Conservation (phyloP, 441 rosid species). For the Arabidopsis lyrata region DNA sequence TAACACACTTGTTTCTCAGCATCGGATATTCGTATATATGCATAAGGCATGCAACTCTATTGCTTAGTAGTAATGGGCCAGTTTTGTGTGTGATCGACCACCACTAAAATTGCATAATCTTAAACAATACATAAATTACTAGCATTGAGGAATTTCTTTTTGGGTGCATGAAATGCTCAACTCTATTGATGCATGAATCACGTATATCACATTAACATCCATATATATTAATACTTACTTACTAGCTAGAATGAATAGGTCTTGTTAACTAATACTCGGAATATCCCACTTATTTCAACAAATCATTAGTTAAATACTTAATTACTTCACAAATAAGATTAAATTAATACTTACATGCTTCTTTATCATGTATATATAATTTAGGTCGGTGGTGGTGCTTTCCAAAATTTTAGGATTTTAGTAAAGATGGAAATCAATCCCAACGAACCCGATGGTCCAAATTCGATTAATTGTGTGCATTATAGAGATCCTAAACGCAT, state of each 20-base stretch:
- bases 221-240: neutral
- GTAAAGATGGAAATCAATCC: constrained; percentile 11
- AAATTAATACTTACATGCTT: neutral
- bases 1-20: constrained; percentile 7
- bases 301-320: constrained; percentile 11
- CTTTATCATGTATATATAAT: constrained; percentile 1
- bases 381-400: constrained; percentile 41
- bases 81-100: constrained; percentile 11
- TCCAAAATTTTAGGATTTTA: constrained; percentile 42
- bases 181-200: constrained; percentile 24
- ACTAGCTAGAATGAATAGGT: constrained; percentile 11
- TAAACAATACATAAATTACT: constrained; percentile 11
- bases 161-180: constrained; percentile 2
- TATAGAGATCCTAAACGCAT: constrained; percentile 17
- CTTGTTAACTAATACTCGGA: constrained; percentile 1
- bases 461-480: constrained; percentile 32
- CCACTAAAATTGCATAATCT: constrained; percentile 12
- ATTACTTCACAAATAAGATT: constrained; percentile 4
- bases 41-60: constrained; percentile 17
- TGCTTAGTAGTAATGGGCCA: constrained; percentile 14
- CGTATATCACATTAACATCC: constrained; percentile 11
- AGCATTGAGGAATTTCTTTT: neutral
- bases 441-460: constrained; percentile 43
- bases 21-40: constrained; percentile 1
- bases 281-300: constrained; percentile 26